Percentiles rank a stretch among this genome's conserved stretches.
Conservation (phyloP, 1,284 basidiomycete species). For the Leccinum fuscescens region DNA sequence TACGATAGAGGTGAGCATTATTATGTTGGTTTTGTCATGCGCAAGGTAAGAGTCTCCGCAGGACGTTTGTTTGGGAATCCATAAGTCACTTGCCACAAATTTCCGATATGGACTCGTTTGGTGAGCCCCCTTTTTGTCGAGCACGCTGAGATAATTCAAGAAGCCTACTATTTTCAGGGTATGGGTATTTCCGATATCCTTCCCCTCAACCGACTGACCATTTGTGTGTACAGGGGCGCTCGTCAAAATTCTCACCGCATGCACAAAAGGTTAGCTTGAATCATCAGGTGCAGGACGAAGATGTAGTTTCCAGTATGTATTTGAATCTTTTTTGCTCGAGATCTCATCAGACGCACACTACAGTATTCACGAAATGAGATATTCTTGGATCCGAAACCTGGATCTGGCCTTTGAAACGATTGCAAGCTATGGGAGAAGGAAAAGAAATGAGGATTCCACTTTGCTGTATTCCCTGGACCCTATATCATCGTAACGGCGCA, state of each 20-base stretch:
- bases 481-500: too few species aligned
- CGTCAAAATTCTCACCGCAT: slow-evolving; percentile 87
- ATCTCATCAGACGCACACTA: neutral
- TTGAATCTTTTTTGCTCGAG: neutral
- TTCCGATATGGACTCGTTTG: slow-evolving; percentile 93
- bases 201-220: slow-evolving; percentile 18
- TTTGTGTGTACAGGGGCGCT: slow-evolving; percentile 65
- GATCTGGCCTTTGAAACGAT: neutral
- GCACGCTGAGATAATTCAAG: neutral
- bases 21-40: neutral
- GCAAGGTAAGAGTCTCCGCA: slow-evolving; percentile 24
- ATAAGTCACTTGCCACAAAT: slow-evolving; percentile 85
- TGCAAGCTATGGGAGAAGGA: neutral
- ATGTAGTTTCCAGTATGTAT: slow-evolving; percentile 86
- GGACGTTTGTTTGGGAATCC: slow-evolving; percentile 90
- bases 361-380: slow-evolving; percentile 43
- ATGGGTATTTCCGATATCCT: slow-evolving; percentile 7
- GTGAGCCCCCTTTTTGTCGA: slow-evolving; percentile 41
- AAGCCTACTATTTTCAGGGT: slow-evolving; percentile 17
- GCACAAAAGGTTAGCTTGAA: slow-evolving; percentile 90
- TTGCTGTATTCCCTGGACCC: neutral
- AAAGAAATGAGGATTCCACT: neutral
- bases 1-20: slow-evolving; percentile 74
- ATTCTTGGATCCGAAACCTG: neutral
- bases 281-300: slow-evolving; percentile 90